Evolutionary conservation across 768 basidiomycete genomes (phyloP), one percentile per base, ranked within the genome.

Genomic region (Mycena haematopus): DNA sequence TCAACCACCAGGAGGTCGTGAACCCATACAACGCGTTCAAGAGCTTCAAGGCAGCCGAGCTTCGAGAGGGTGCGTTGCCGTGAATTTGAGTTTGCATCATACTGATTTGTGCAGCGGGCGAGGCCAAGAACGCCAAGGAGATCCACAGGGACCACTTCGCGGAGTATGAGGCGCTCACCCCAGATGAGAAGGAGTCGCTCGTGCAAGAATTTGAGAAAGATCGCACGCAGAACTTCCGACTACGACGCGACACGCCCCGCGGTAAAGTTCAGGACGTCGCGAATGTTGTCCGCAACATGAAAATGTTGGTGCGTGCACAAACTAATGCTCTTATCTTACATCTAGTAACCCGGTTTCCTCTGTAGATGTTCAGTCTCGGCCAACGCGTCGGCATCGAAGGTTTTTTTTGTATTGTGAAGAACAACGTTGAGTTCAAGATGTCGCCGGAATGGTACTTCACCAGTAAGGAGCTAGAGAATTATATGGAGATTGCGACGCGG

Each of bases 401-500:
- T 5, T 42, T 42, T n/a, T 42, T 42, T n/a, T 42, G 40, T 4
- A 17, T 42, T 10, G 45, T 69, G 60, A 9, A 62, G 0, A 68
- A 62, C 45, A 65, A 49, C 6, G 36, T 65, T 0, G 56, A 66
- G 0, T 71, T 62, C 38, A 35, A 62, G 27, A 65, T 68, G 49
- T 52, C 50, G 0, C 72, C 70, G 0, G 33, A 52, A 25, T 71
- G 72, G 72, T 69, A 57, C 36, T 73, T 71, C 52, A 70, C 70
- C 0, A 50, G 46, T 7, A 13, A 44, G 24, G 65, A 58, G 42
- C 45, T 71, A 8, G 54, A 52, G 11, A 47, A 57, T 3, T 70
- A 71, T 52, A 65, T 72, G 65, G 51, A 40, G 2, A 51, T 69
- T 10, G 71, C 68, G 4, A 59, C 54, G 0, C 38, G 51, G n/a